phyloP scores from a whole-genome alignment of 371 early-diverging fungal species.

The Synchytrium microbalum region DNA sequence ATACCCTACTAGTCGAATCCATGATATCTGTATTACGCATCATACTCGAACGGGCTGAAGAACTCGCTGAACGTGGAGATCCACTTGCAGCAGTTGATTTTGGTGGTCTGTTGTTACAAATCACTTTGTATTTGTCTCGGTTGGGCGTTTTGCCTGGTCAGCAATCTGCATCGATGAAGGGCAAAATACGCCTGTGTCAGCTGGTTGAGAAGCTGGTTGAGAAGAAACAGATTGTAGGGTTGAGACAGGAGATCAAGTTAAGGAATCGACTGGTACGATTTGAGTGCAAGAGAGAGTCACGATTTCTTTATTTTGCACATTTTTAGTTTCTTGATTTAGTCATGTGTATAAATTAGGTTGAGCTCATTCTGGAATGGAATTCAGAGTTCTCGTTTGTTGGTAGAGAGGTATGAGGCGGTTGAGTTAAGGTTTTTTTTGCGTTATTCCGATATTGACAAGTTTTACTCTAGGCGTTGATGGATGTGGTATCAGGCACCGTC shows the following conservation, averaged over 20 bases:
- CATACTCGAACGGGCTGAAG: slow-evolving; percentile 73
- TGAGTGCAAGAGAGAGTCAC: not conserved
- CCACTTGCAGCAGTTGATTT: slow-evolving; percentile 64
- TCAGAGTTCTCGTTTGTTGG: slow-evolving; percentile 49
- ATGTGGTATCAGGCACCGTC: not conserved
- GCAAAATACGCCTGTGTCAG: slow-evolving; percentile 56
- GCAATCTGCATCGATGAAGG: slow-evolving; percentile 1
- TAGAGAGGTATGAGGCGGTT: not conserved
- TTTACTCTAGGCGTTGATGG: not conserved
- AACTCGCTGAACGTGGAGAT: slow-evolving; percentile 46
- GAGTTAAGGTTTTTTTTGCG: not conserved
- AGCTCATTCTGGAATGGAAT: slow-evolving; percentile 77
- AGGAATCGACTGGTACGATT: slow-evolving; percentile 76
- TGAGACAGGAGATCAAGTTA: slow-evolving; percentile 79
- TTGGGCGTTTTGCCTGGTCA: slow-evolving; percentile 36
- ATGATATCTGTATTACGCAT: slow-evolving; percentile 76
- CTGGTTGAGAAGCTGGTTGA: slow-evolving; percentile 71
- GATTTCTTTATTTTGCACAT: not conserved
- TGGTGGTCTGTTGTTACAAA: slow-evolving; percentile 64
- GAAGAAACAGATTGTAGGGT: slow-evolving; percentile 68
- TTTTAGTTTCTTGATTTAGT: no score
- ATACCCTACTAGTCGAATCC: slow-evolving; percentile 83
- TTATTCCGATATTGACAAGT: not conserved
- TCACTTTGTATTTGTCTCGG: slow-evolving; percentile 73
- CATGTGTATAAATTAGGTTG: slow-evolving; percentile 25